Base-by-base conservation (phyloP, 495 filamentous ascomycete genomes). In the Penicillium flavigenum region DNA sequence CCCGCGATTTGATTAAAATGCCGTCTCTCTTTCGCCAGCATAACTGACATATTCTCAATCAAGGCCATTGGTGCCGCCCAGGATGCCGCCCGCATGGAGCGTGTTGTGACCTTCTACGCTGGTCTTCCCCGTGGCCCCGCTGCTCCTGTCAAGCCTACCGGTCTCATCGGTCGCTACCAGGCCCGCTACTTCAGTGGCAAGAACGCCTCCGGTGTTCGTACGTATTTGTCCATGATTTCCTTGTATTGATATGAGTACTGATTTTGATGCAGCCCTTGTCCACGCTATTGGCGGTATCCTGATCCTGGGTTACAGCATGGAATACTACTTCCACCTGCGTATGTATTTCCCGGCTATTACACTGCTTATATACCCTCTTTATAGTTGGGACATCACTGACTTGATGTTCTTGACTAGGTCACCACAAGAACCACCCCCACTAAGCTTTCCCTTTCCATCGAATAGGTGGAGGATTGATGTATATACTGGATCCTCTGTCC, bases 251-350 rank as follows among this genome's bases (percentile, higher is more conserved):
- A 8, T 0, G 46, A 52, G 62, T 61, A 31, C 61, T 71, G 47
- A 70, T 64, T 17, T 17, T 26, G 9, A 34, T 59, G 65, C 64
- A 98, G 94, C 94, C 58, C 77, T 98, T 63, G 79, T 90, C 60
- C 94, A 98, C 74, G 82, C 87, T 63, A 91, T 98, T 66, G 85
- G 77, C 51, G 78, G 79, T 62, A 74, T 98, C 47, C 72, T 93
- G 58, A 72, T 83, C 55, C 64, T 97, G 58, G 92, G 92, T 63
- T 99, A 99, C 78, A 88, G 88, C 61, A 88, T 96, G 79, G 88
- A 94, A 76, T 98, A 98, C 86, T 98, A 98, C 83, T 98, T 95
- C 89, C 95, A 99, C 78, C 84, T 98, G 63, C 91, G 94, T 98
- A 86, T 12, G 51, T 53, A 12, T 38, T 10, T 10, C 3, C 24